phyloP scores from a whole-genome alignment of 2,329 filamentous ascomycete species.

The Sporothrix variecibatus region DNA sequence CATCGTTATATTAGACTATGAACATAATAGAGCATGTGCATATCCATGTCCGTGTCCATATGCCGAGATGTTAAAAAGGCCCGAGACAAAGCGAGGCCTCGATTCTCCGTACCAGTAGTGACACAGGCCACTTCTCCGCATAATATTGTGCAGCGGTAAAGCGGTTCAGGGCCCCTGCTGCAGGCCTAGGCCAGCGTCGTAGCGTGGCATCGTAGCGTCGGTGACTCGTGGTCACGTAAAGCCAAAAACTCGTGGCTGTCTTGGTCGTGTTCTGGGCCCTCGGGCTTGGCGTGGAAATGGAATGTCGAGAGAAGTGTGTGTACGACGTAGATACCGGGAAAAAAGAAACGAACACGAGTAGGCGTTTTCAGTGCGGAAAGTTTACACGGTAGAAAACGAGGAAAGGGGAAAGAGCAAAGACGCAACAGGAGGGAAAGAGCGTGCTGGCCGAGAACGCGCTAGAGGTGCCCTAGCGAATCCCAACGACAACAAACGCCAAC shows the following conservation, averaged over 20 bases:
- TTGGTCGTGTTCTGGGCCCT: background rate
- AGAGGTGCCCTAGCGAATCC: background rate
- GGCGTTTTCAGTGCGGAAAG: too few species aligned
- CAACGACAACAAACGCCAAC: background rate
- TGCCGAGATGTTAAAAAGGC: background rate
- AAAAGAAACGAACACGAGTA: background rate
- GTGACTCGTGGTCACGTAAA: background rate
- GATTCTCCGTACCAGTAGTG: too few species aligned
- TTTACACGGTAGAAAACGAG: too few species aligned
- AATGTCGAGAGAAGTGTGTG: background rate
- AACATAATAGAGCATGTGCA: background rate
- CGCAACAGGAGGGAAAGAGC: background rate
- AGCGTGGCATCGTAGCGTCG: background rate
- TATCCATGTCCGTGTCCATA: background rate
- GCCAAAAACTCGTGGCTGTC: background rate
- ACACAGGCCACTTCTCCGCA: background rate
- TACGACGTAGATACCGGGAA: background rate
- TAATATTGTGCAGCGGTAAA: background rate
- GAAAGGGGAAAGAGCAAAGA: background rate
- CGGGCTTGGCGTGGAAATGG: background rate
- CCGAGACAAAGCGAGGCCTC: background rate
- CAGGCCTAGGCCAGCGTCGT: background rate
- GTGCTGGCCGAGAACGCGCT: background rate
- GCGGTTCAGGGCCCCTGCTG: background rate
- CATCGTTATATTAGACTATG: background rate